Evolutionary conservation across 768 basidiomycete genomes (phyloP), one percentile per base, ranked within the genome.

Genomic region (Suillus occidentalis): DNA sequence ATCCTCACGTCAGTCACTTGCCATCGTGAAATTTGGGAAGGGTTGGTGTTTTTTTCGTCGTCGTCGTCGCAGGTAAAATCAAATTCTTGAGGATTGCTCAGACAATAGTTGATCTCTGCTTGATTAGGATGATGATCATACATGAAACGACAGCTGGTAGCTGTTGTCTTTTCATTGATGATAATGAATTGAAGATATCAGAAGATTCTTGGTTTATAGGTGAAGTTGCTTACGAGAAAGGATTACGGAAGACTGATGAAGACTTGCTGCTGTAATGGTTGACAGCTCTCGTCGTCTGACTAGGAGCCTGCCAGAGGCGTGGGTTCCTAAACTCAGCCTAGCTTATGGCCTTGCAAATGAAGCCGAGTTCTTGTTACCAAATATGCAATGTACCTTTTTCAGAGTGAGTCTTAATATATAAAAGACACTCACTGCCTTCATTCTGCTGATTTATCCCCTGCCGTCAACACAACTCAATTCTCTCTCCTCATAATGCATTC

Each of bases 231-330:
- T 73, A 73, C 72, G 74, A 72, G 70, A 53, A 8, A 1, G 34
- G 3, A 52, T 73, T 73, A 73, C 72, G 72, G 68, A 61, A 69
- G 22, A 58, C 52, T 67, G 67, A 72, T 73, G 73, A 66, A 70
- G 72, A 63, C 64, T 63, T 71, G 60, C 72, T 69, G 67, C 71
- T 73, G 71, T 70, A 74, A 66, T 74, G 45, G 73, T 73, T 39
- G 72, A 67, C 72, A 67, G 64, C 68, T 55, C 70, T 65, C 65
- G 69, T 73, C 72, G 69, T 72, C 73, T 75, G 69, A 69, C 71
- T 63, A 70, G 66, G 68, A 72, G 65, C 73, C 73, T 72, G 72
- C 60, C 72, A 71, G 55, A 73, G 64, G 72, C 73, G 72, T 75
- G 72, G 72, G 70, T 73, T 63, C 72, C 67, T 75, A 71, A 62